Evolutionary conservation across 2,329 filamentous ascomycete genomes (phyloP).

Genomic region (Cladophialophora immunda): DNA sequence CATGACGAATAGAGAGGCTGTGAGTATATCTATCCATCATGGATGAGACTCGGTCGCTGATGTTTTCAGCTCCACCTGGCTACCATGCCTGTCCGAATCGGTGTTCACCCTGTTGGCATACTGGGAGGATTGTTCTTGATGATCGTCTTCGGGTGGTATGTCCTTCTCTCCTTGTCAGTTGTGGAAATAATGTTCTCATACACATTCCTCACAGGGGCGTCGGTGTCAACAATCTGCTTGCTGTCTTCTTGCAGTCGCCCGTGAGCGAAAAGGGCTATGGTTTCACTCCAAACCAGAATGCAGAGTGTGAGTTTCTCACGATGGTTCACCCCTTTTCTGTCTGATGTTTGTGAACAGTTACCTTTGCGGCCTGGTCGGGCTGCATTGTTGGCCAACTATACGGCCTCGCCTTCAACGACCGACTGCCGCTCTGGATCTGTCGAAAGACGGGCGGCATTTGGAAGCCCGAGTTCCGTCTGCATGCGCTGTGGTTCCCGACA

Average conservation of each 20-base stretch:
- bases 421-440: constrained; percentile 49
- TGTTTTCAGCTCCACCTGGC: constrained; percentile 39
- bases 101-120: constrained; percentile 15
- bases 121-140: constrained; percentile 19
- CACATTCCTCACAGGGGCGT: background rate
- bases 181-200: background rate
- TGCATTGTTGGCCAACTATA: constrained; percentile 49
- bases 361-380: constrained; percentile 54
- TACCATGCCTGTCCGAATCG: constrained; percentile 36
- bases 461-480: constrained; percentile 49
- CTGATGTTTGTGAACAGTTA: constrained; percentile 35
- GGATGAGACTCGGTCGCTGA: background rate
- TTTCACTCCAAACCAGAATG: constrained; percentile 52
- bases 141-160: constrained; percentile 22
- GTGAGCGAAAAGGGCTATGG: constrained; percentile 52
- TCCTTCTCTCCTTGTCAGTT: background rate
- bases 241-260: constrained; percentile 53
- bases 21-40: background rate
- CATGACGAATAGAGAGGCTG: background rate
- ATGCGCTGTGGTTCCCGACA: constrained; percentile 44
- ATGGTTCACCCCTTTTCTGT: background rate
- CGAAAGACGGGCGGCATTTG: constrained; percentile 44
- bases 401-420: constrained; percentile 47
- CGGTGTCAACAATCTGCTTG: constrained; percentile 45
- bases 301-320: constrained; percentile 39